Base-by-base conservation (phyloP, 1,284 basidiomycete species). In the Austroboletus rostrupii region DNA sequence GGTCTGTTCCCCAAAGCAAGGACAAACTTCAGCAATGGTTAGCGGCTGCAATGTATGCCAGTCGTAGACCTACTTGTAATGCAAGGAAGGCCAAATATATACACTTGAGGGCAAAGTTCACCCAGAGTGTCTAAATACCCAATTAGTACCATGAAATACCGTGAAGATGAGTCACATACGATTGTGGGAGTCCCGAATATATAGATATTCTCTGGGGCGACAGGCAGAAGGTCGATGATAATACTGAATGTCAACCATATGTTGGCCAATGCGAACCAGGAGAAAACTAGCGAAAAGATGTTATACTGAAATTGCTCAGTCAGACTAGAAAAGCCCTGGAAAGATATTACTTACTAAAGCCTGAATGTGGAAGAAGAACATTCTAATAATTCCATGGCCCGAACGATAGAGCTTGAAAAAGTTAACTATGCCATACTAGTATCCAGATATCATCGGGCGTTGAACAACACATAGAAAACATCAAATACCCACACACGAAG, bases 281-380 rank as follows among this genome's bases (percentile, higher is more conserved):
- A 87, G 73, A 95, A 94, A 58, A 92, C 62, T 55, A 94, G 74
- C 36, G 81, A 86, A 66, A 87, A 83, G 47, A 90, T 60, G 67
- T 90, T 90, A 68, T 90, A 91, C 84, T 89, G 21, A 37, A 46
- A 16, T 6, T 26, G 38, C 35, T 55, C 40, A 55, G 14, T 20
- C 13, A 45, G 43, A 44, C 11, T 35, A 37, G 23, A 26, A 16
- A 36, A 26, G 21, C 8, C 13, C 0, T 38, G 3, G 26, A 48
- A 49, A 43, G 16, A 45, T 3, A 52, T 33, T 19, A 40, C 85
- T 57, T 62, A 91, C 90, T 36, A 97, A 53, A 40, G 85, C 94
- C 70, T 99, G 96, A 37, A 98, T 64, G 65, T 97, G 95, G 69
- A 98, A 84, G 75, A 97, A 94, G 75, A 97, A 85, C 89, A 93